A percentile compares a stretch with the other conserved stretches of the same genome.
Conservation (phyloP, 106 monocot genomes). For the Phalaenopsis equestris region DNA sequence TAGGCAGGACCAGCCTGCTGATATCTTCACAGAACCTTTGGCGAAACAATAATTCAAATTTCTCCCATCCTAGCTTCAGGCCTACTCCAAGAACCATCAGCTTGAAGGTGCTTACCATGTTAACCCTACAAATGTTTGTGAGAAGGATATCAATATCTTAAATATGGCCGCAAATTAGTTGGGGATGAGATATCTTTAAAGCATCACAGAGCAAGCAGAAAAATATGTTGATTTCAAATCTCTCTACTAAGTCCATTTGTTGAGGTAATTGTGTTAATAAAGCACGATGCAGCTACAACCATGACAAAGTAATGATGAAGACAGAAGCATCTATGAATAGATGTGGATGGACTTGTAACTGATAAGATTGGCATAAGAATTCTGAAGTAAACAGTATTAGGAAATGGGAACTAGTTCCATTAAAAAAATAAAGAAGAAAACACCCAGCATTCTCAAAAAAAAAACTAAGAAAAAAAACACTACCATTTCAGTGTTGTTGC, state of each 20-base stretch:
- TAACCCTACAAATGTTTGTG: too few species aligned
- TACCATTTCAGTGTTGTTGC: background rate
- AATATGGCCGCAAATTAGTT: too few species aligned
- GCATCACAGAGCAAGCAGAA: too few species aligned
- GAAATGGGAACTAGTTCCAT: background rate
- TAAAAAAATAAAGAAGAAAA: background rate
- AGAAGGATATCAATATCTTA: too few species aligned
- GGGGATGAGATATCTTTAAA: too few species aligned
- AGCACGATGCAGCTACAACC: background rate
- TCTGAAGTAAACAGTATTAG: background rate
- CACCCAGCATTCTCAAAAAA: background rate
- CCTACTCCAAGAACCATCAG: too few species aligned
- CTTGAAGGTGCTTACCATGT: too few species aligned
- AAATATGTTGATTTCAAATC: too few species aligned
- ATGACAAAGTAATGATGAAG: background rate
- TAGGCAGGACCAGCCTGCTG: too few species aligned
- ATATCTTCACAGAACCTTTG: too few species aligned
- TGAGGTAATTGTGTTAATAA: background rate
- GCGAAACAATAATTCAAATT: too few species aligned
- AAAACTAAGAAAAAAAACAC: background rate
- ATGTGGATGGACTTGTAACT: background rate
- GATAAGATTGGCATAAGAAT: background rate
- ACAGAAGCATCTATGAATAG: background rate
- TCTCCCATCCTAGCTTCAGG: too few species aligned
- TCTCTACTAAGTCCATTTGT: background rate